Conservation (phyloP, 345 rosid genomes). For the Rhodamnia rubescens region DNA sequence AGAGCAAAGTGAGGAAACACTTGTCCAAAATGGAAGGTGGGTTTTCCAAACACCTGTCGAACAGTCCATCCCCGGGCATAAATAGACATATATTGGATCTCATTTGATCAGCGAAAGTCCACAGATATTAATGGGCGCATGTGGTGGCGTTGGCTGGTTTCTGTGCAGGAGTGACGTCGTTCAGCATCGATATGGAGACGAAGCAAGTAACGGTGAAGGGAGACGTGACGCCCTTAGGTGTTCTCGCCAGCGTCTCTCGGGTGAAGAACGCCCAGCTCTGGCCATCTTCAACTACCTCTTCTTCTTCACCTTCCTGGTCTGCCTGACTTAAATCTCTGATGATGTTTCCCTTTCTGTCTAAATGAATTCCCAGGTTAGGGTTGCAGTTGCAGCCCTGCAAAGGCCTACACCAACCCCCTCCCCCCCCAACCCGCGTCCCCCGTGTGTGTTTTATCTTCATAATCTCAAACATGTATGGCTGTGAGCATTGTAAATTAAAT, state of each 20-base stretch:
- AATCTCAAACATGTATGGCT: neutral
- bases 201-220: slow-evolving; percentile 47
- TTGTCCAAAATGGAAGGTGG: slow-evolving; percentile 91
- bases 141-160: neutral
- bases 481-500: neutral
- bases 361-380: neutral
- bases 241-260: slow-evolving; percentile 37
- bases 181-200: slow-evolving; percentile 35
- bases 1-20: slow-evolving; percentile 85
- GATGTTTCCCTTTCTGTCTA: neutral
- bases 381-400: neutral
- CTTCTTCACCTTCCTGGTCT: slow-evolving; percentile 6
- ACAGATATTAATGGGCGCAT: neutral
- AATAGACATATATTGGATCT: too few species aligned
- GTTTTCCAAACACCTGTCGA: neutral
- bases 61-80: neutral
- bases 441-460: neutral
- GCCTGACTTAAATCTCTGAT: neutral
- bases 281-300: slow-evolving; percentile 18
- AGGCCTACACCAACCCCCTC: too few species aligned
- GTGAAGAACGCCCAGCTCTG: slow-evolving; percentile 50
- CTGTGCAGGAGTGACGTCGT: slow-evolving; percentile 48
- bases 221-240: slow-evolving; percentile 38
- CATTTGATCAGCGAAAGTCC: neutral
- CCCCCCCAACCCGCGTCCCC: neutral